Evolutionary conservation across 768 basidiomycete genomes (phyloP).

Genomic region (Podaxis sp.): DNA sequence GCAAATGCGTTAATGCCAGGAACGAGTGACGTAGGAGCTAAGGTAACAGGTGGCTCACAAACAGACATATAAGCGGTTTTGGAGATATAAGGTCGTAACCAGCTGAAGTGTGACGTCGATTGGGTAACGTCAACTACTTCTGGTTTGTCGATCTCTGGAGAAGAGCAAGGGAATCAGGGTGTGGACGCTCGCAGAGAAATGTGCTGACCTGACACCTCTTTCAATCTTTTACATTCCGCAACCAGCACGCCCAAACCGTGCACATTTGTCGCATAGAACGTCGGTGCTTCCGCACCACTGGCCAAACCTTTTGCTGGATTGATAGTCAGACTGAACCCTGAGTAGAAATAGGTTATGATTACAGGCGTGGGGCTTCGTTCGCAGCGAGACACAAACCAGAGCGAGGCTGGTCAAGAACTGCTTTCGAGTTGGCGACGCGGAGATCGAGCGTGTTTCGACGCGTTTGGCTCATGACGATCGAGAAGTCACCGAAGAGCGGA

Average conservation of each 20-base stretch:
- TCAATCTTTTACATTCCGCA: conserved; percentile 58
- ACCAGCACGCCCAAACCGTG: conserved; percentile 46
- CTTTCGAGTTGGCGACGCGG: conserved; percentile 20
- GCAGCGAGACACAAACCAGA: conserved; percentile 35
- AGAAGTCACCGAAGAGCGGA: conserved; percentile 57
- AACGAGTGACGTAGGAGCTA: too few relatives aligned
- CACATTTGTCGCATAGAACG: conserved; percentile 48
- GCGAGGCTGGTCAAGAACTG: conserved; percentile 33
- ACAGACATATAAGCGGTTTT: conserved; percentile 27
- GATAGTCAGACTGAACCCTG: conserved; percentile 59
- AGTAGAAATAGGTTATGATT: conserved; percentile 1
- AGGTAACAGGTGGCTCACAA: conserved; percentile 23
- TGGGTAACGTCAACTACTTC: conserved; percentile 27
- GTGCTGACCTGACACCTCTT: conserved; percentile 45
- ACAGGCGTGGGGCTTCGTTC: conserved; percentile 3
- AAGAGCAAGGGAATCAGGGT: background rate
- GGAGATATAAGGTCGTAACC: conserved; percentile 45
- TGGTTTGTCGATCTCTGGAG: conserved; percentile 23
- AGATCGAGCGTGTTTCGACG: conserved; percentile 38
- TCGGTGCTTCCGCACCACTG: conserved; percentile 31
- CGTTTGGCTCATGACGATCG: conserved; percentile 58
- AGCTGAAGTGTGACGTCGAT: conserved; percentile 38
- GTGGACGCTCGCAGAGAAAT: background rate
- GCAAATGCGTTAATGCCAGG: background rate
- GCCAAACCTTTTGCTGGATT: conserved; percentile 39